Evolutionary conservation across 177 flowering plant species (phyloP).

Genomic region (Vitis hybrid): DNA sequence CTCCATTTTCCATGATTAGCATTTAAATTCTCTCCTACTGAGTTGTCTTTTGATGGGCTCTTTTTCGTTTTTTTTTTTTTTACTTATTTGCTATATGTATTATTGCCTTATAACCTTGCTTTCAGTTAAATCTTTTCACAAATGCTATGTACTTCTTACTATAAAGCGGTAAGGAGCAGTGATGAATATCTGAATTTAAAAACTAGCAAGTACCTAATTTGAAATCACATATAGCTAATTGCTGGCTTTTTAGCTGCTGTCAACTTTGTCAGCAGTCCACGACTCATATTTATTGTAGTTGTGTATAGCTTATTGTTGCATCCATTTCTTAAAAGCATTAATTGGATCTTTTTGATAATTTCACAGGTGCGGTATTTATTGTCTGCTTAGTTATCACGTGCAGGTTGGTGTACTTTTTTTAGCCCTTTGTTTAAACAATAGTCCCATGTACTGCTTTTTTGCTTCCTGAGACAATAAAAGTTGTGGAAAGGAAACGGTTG

Average conservation of each 20-base stretch:
- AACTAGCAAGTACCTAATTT: neutral
- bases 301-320: neutral
- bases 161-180: too few species aligned
- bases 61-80: neutral
- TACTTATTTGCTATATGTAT: neutral
- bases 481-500: neutral
- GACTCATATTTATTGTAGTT: neutral
- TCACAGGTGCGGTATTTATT: conserved; percentile 86
- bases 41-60: neutral
- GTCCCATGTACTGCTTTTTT: neutral
- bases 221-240: neutral
- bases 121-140: too few species aligned
- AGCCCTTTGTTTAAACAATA: neutral
- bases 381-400: conserved; percentile 87
- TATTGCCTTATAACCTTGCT: too few species aligned
- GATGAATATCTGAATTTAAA: neutral
- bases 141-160: too few species aligned
- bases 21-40: neutral
- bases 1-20: too few species aligned
- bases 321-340: neutral
- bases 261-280: neutral
- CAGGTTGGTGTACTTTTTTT: conserved; percentile 52
- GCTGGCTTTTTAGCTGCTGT: neutral
- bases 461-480: neutral
- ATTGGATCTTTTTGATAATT: conserved; percentile 13